These are phyloP conservation scores for Magnusiomyces ingens DNA, from an alignment of 1,139 yeast species.

Conservation along the genomic window DNA sequence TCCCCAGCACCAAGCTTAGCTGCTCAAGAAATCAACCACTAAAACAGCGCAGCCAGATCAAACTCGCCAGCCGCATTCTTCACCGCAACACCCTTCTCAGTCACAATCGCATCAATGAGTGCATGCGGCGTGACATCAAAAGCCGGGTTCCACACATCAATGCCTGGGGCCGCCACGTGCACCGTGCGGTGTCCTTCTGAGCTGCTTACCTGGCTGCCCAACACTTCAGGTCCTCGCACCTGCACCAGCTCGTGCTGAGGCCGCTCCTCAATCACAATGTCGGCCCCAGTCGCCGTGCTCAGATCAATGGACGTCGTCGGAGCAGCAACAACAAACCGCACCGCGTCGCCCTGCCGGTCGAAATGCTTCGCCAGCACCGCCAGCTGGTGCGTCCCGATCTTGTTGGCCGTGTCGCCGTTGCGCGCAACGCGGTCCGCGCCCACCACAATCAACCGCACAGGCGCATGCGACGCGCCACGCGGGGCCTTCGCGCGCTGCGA, in stretches of 20 bases:
- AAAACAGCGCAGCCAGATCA: constrained; percentile 21
- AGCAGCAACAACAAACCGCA: constrained; percentile 88
- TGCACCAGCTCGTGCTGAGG: constrained; percentile 73
- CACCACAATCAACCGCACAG: constrained; percentile 77
- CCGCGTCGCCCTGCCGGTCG: constrained; percentile 32
- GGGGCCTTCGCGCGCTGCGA: constrained; percentile 16
- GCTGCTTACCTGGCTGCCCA: constrained; percentile 16
- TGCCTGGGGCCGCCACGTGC: constrained; percentile 82
- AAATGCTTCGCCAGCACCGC: constrained; percentile 54
- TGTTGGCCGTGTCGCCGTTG: constrained; percentile 92
- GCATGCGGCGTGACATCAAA: constrained; percentile 87
- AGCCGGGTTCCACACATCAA: constrained; percentile 92
- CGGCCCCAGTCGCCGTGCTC: constrained; percentile 57
- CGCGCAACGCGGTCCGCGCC: constrained; percentile 94
- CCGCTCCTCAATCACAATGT: constrained; percentile 80
- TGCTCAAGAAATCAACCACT: too few species aligned
- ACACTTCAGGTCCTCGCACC: constrained; percentile 59
- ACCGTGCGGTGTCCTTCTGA: constrained; percentile 33
- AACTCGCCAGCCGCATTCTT: constrained; percentile 28
- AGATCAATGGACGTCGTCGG: constrained; percentile 86
- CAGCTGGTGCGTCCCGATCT: constrained; percentile 92
- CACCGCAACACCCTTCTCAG: constrained; percentile 55
- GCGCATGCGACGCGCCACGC: constrained; percentile 36
- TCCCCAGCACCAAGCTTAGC: neutral
- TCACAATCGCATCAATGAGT: constrained; percentile 79